Percentiles rank a stretch among this genome's conserved stretches.
phyloP scores from a whole-genome alignment of 495 filamentous ascomycete genomes.

The Lasiosphaeria hispida region DNA sequence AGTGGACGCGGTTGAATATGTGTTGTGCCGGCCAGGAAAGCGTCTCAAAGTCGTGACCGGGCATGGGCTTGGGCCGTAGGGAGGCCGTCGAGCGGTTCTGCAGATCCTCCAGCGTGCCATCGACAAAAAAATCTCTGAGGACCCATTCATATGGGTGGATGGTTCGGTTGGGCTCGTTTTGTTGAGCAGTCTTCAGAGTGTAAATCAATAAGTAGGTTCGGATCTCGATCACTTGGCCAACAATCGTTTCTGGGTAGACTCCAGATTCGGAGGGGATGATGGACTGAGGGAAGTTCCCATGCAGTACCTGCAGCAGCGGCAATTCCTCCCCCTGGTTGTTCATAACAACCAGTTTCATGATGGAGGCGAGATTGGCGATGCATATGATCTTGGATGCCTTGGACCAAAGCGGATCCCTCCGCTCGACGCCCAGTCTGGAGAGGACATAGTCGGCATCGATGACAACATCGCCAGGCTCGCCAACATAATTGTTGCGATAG shows the following conservation, averaged over 20 bases:
- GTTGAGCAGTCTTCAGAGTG: conserved; percentile 8
- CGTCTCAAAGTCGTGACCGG: background rate
- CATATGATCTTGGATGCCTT: conserved; percentile 9
- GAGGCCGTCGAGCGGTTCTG: conserved; percentile 14
- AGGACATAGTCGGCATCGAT: conserved; percentile 19
- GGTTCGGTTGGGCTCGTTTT: background rate
- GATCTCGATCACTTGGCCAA: conserved; percentile 20
- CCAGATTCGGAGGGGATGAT: conserved; percentile 5
- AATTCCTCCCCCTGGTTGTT: conserved; percentile 2
- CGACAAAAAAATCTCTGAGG: conserved; percentile 18
- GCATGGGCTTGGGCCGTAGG: background rate
- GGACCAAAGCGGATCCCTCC: background rate
- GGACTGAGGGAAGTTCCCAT: conserved; percentile 15
- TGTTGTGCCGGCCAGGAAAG: background rate
- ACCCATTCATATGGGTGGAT: conserved; percentile 16
- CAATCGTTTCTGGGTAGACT: conserved; percentile 8
- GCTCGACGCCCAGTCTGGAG: conserved; percentile 8
- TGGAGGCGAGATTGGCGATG: conserved; percentile 22
- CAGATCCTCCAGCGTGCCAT: conserved; percentile 3
- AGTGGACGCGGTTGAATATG: background rate
- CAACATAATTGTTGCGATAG: conserved; percentile 15
- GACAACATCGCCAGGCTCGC: conserved; percentile 5
- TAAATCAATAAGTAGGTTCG: conserved; percentile 26
- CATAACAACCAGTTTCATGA: conserved; percentile 17
- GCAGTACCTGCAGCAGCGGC: conserved; percentile 15